Conservation (phyloP, 1,284 basidiomycete species). For the Sporisorium graminicola region DNA sequence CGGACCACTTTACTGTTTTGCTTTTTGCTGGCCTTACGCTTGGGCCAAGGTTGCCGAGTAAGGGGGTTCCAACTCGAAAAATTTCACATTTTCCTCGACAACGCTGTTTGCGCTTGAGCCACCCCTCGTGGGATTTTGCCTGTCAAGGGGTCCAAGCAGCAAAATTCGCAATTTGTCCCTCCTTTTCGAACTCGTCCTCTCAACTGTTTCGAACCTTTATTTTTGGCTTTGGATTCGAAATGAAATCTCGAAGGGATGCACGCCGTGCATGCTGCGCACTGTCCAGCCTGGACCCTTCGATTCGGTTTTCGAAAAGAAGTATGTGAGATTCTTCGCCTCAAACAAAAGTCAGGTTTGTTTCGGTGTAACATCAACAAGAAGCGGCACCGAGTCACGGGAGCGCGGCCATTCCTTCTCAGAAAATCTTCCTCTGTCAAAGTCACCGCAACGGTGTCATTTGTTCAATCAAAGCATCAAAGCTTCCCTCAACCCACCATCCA, state of each 20-base stretch:
- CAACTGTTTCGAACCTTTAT: background rate
- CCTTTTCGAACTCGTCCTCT: background rate
- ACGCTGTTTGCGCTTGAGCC: background rate
- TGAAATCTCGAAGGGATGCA: constrained; percentile 4
- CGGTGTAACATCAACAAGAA: background rate
- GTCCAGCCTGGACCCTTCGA: constrained; percentile 8
- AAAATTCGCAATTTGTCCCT: background rate
- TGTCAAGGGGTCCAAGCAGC: background rate
- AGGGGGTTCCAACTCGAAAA: too few species aligned
- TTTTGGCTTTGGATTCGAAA: background rate
- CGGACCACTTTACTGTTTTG: constrained; percentile 3
- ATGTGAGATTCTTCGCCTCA: background rate
- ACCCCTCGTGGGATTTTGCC: background rate
- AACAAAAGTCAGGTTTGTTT: background rate
- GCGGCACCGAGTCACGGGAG: constrained; percentile 1
- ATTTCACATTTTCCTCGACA: background rate
- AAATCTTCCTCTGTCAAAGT: background rate
- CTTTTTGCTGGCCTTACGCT: background rate
- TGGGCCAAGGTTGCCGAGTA: background rate
- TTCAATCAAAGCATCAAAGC: background rate
- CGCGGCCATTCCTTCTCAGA: background rate
- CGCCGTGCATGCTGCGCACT: constrained; percentile 14
- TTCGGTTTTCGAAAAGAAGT: background rate
- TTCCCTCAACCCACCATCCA: constrained; percentile 3
- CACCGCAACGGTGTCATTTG: too few species aligned